Evolutionary conservation across 2,329 filamentous ascomycete genomes (phyloP).

Genomic region (Xylaria sp.): DNA sequence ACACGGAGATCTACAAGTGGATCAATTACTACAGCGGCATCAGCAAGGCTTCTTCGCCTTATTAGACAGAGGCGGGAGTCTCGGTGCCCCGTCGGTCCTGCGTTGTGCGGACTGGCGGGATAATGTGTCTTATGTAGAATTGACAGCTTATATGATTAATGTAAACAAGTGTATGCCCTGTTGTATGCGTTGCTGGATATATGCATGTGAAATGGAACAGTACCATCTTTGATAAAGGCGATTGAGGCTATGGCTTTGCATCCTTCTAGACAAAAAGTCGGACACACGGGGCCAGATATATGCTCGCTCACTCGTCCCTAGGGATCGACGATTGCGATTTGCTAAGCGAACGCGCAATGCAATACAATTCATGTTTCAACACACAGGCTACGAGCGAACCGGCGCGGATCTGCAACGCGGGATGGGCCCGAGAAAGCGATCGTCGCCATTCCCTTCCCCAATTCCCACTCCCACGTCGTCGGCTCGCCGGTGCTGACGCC

Average conservation of each 20-base stretch:
- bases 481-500: neutral
- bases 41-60: constrained; percentile 39
- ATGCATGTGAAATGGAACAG: constrained; percentile 10
- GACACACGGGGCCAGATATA: neutral
- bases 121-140: constrained; percentile 11
- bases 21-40: constrained; percentile 61
- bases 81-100: neutral
- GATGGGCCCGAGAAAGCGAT: neutral
- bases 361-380: constrained; percentile 13
- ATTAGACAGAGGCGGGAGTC: constrained; percentile 23
- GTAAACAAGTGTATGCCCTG: neutral
- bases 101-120: neutral
- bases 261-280: neutral
- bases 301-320: neutral
- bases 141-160: constrained; percentile 8
- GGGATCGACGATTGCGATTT: neutral
- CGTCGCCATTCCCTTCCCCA: neutral
- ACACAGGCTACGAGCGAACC: neutral
- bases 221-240: neutral
- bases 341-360: neutral
- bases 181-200: too few relatives aligned
- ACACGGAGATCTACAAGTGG: constrained; percentile 70
- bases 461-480: neutral
- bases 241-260: neutral
- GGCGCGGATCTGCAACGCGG: constrained; percentile 4